Evolutionary conservation across 202 grass and related monocot species (phyloP).

Genomic region (Tripidium arundinaceum): DNA sequence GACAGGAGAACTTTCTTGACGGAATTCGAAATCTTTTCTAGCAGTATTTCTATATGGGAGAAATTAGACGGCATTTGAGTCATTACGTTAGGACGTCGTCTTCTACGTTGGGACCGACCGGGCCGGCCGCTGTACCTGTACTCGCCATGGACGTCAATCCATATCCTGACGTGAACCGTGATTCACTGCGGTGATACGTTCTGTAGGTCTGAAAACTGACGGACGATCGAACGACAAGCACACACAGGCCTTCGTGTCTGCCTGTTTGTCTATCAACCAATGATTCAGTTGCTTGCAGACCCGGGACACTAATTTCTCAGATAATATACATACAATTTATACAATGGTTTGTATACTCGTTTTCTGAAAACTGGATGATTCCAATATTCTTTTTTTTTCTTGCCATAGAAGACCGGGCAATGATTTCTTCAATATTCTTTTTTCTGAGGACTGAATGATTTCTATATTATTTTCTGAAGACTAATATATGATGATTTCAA

Average conservation of each 20-base stretch:
- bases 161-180: conserved; percentile 18
- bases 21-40: background rate
- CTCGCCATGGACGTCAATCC: conserved; percentile 23
- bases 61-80: background rate
- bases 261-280: background rate
- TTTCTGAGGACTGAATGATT: background rate
- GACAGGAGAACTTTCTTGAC: conserved; percentile 9
- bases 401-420: background rate
- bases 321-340: background rate
- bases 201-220: conserved; percentile 16
- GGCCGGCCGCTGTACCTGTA: conserved; percentile 11
- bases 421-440: background rate
- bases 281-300: background rate
- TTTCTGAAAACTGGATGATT: background rate
- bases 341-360: background rate
- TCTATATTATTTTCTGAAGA: background rate
- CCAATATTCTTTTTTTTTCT: background rate
- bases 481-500: background rate
- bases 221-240: conserved; percentile 22
- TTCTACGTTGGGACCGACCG: conserved; percentile 20
- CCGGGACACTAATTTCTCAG: background rate
- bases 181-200: conserved; percentile 16
- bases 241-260: background rate
- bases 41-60: too few species aligned
- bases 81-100: conserved; percentile 46